phyloP scores from a whole-genome alignment of 768 basidiomycete species.

The Suillus tomentosus region DNA sequence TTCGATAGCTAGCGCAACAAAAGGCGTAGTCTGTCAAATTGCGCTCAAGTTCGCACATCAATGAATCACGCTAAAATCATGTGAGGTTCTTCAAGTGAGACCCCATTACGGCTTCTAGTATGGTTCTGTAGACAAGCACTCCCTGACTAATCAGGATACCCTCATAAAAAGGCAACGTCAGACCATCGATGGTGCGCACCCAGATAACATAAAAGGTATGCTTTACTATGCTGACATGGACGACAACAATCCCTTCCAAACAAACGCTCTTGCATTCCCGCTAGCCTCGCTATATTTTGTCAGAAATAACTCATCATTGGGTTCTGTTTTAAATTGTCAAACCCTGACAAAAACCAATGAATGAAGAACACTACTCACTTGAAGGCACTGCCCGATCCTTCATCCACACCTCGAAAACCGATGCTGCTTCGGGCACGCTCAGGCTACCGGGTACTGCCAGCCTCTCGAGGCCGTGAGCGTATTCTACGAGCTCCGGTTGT shows the following conservation, averaged over 20 bases:
- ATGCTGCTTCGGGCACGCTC: slow-evolving; percentile 66
- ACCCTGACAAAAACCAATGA: background rate
- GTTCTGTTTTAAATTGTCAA: slow-evolving; percentile 25
- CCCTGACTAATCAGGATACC: background rate
- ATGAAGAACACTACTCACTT: slow-evolving; percentile 35
- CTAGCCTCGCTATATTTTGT: slow-evolving; percentile 75
- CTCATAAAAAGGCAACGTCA: background rate
- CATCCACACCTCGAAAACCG: slow-evolving; percentile 77
- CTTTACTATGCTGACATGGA: slow-evolving; percentile 25
- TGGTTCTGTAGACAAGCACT: background rate
- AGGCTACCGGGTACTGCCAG: slow-evolving; percentile 59
- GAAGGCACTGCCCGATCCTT: slow-evolving; percentile 57
- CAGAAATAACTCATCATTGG: slow-evolving; percentile 73
- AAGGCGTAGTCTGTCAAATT: background rate
- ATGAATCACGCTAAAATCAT: background rate
- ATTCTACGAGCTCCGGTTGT: slow-evolving; percentile 48
- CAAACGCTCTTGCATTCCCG: slow-evolving; percentile 81
- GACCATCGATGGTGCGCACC: background rate
- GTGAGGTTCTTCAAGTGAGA: background rate
- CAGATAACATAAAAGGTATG: too few species aligned
- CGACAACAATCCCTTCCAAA: slow-evolving; percentile 60
- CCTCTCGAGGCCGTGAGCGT: slow-evolving; percentile 55
- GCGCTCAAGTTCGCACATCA: background rate
- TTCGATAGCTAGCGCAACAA: background rate
- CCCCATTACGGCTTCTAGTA: background rate